phyloP scores from a whole-genome alignment of 208 protist genomes.

The Herpetomonas samuelpessoai region DNA sequence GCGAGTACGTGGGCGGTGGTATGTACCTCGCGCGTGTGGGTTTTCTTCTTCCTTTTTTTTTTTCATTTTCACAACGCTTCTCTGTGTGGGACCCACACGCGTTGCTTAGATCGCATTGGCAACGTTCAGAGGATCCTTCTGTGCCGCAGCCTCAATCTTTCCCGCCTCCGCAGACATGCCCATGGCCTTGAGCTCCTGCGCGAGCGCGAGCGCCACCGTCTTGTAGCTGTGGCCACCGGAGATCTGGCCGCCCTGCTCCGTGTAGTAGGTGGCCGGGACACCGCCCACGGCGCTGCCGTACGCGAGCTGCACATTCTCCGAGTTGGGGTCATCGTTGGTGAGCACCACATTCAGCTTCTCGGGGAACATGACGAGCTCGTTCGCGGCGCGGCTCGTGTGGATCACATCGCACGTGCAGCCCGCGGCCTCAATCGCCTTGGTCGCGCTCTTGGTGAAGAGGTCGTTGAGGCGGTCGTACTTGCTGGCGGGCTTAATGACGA shows the following conservation, averaged over 20 bases:
- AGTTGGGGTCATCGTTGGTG: constrained; percentile 62
- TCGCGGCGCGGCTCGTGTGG: constrained; percentile 49
- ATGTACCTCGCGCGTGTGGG: background rate
- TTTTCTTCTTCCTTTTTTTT: constrained; percentile 1
- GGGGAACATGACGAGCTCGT: constrained; percentile 70
- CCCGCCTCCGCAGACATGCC: constrained; percentile 66
- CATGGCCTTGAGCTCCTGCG: constrained; percentile 55
- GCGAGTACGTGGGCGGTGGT: too few relatives aligned
- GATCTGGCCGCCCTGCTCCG: constrained; percentile 46
- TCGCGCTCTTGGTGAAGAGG: constrained; percentile 53
- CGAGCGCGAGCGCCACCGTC: constrained; percentile 62
- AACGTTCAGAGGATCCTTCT: constrained; percentile 57
- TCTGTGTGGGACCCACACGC: background rate
- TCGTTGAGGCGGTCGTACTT: constrained; percentile 74
- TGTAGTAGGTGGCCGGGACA: constrained; percentile 57
- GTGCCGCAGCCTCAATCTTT: constrained; percentile 56
- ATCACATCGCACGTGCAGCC: constrained; percentile 56
- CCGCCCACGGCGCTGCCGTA: constrained; percentile 73
- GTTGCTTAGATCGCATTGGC: constrained; percentile 33
- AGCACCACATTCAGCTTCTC: constrained; percentile 68
- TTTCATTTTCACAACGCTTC: constrained; percentile 2
- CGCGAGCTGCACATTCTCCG: constrained; percentile 68
- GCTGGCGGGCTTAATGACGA: constrained; percentile 69
- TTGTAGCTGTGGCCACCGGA: constrained; percentile 76
- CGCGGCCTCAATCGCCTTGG: constrained; percentile 49